Evolutionary conservation across 176 grass and related monocot species (phyloP), one percentile per base, ranked within the genome.

Genomic region (Bolboschoenus planiculmis): DNA sequence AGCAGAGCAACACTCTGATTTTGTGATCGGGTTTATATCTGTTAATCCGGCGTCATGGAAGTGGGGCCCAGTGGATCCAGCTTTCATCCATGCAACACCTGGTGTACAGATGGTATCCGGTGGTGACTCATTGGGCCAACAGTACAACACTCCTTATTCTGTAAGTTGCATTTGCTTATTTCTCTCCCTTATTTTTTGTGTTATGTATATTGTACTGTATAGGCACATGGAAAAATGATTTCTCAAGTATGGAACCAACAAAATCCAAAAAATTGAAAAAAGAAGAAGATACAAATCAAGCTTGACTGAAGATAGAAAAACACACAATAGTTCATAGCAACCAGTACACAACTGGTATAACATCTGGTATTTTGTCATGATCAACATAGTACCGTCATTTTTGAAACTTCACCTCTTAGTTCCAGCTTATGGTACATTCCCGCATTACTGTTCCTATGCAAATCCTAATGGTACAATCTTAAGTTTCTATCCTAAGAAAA

Each of bases 1-100:
- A 85, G 96, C 92, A 14, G 86, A 95, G 62, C 84, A 91, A 46
- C 92, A 95, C 70, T 86, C 89, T 10, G 96, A 98, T 85, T 91
- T 98, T 57, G 92, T 95, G 44, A 91, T 93, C 13, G 96, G 96
- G 43, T 98, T 98, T 71, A 90, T 98, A 85, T 98, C 96, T 20
- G 96, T 98, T 63, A 93, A 93, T 88, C 96, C 90, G 75, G 89
- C 90, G 66, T 91, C 92, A 84, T 98, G 92, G 90, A 80, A 84
- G 51, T 77, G 48, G 55, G 43, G 27, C 7, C 87, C 92, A 30
- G 85, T 84, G 40, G 89, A 62, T 78, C 87, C 86, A 39, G 67
- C 87, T 6, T 88, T 95, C 62, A 87, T 95, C 61, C 96, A 98
- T 74, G 91, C 86, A 16, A 97, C 95, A 73, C 86, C 92, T 53